Conservation (phyloP, 306 rosid species). For the Psophocarpus tetragonolobus region DNA sequence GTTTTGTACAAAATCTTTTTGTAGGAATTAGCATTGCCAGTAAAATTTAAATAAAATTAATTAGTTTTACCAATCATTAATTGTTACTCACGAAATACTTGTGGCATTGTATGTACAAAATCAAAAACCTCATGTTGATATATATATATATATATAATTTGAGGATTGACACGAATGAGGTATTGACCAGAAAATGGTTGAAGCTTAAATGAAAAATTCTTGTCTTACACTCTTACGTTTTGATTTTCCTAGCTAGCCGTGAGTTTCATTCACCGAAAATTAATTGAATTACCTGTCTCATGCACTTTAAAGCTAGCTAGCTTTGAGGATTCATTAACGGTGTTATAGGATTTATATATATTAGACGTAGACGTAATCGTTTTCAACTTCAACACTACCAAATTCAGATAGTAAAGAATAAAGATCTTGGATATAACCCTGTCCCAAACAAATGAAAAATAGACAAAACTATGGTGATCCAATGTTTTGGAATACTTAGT, state of each 20-base stretch:
- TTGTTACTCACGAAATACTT: too few relatives aligned
- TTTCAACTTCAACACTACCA: neutral
- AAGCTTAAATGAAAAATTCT: neutral
- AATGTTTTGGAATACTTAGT: neutral
- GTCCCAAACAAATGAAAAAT: neutral
- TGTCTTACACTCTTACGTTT: neutral
- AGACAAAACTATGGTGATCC: neutral
- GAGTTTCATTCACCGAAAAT: neutral
- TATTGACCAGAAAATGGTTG: too few relatives aligned
- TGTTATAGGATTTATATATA: neutral
- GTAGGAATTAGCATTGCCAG: too few relatives aligned
- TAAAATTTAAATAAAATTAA: too few relatives aligned
- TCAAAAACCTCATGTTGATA: too few relatives aligned
- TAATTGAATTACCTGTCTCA: neutral
- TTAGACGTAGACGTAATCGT: neutral
- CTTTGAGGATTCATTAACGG: neutral
- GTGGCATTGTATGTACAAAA: too few relatives aligned
- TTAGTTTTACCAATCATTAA: too few relatives aligned
- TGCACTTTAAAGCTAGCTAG: neutral
- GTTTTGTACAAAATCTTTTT: too few relatives aligned
- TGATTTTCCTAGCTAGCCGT: neutral
- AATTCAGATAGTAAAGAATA: neutral
- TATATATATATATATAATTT: too few relatives aligned
- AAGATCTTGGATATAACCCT: neutral
- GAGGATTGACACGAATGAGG: too few relatives aligned